These are phyloP conservation scores for Dioszegia crocea DNA, from an alignment of 768 basidiomycete species.

Conservation along the genomic window DNA sequence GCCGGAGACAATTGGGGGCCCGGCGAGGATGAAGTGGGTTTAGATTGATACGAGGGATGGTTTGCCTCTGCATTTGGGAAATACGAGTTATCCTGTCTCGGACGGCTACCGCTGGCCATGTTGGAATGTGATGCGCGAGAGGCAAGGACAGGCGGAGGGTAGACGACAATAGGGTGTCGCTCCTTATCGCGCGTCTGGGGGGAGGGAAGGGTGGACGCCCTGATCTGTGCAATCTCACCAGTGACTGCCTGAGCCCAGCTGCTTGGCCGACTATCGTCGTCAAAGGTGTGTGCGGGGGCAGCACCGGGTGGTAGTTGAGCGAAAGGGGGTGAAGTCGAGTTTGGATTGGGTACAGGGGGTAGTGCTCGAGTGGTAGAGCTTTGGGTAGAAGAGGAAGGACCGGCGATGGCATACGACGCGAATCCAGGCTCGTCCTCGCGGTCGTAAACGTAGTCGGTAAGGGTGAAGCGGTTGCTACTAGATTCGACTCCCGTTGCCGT, in stretches of 20 bases:
- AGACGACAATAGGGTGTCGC: background rate
- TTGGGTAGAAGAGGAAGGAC: background rate
- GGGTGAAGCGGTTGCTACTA: constrained; percentile 31
- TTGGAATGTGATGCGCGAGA: background rate
- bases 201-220: background rate
- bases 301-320: background rate
- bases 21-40: background rate
- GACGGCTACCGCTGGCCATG: no score
- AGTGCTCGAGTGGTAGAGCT: background rate
- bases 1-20: constrained; percentile 1
- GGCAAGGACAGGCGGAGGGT: background rate
- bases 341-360: background rate
- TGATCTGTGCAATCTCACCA: background rate
- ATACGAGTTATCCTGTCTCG: no score
- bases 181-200: no score
- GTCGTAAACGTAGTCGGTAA: constrained; percentile 34
- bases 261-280: background rate
- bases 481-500: background rate
- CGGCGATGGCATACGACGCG: background rate
- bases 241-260: background rate
- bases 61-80: no score
- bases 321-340: background rate
- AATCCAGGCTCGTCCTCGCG: constrained; percentile 9
- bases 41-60: background rate
- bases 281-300: background rate